phyloP scores from a whole-genome alignment of 176 grass and related monocot genomes.

The Miscanthus lutarioriparius region DNA sequence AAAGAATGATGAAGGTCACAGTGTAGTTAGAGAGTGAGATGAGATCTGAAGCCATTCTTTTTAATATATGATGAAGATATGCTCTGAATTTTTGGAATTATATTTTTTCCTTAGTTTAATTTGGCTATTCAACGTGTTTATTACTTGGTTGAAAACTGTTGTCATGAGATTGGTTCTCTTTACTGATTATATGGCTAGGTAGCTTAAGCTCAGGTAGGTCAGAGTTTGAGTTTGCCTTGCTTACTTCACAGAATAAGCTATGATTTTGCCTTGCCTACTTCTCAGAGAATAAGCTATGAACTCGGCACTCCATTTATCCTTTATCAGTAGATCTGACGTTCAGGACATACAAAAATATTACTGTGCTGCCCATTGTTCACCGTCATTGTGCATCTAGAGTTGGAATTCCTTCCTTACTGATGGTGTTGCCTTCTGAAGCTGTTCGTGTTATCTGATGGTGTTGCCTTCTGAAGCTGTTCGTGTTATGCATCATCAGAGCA shows the following conservation, averaged over 20 bases:
- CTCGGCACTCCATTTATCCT: background rate
- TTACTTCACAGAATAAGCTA: background rate
- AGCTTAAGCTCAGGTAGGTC: background rate
- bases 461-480: background rate
- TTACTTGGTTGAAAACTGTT: background rate
- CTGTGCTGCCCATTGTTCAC: background rate
- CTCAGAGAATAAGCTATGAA: background rate
- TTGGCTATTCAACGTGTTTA: background rate
- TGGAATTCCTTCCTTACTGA: background rate
- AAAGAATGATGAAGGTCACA: background rate
- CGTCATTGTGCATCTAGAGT: background rate
- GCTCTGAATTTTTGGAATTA: background rate
- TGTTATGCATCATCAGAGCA: conserved; percentile 6
- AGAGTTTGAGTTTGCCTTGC: background rate
- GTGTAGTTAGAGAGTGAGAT: background rate
- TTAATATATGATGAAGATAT: background rate
- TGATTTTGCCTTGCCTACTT: background rate
- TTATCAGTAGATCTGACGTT: background rate
- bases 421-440: background rate
- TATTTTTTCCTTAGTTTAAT: background rate
- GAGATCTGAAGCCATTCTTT: background rate
- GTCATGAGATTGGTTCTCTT: background rate
- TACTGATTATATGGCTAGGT: background rate
- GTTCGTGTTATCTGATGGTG: background rate
- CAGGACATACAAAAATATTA: background rate